phyloP scores from a whole-genome alignment of 1,139 yeast species.

The Waltiozyma sp. region DNA sequence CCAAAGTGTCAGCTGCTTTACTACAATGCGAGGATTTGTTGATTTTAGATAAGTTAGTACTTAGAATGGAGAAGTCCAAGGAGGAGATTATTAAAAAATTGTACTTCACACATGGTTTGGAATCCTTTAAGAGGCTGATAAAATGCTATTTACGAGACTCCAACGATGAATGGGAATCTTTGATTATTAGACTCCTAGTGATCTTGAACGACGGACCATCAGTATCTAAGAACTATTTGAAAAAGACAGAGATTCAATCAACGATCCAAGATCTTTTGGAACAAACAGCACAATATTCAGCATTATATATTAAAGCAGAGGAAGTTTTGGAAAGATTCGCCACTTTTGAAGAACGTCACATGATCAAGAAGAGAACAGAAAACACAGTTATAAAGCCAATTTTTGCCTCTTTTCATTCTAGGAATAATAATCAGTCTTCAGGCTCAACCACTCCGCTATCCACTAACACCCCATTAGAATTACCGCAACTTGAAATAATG shows the following conservation, averaged over 20 bases:
- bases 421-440: background rate
- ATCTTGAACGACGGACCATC: slow-evolving; percentile 69
- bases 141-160: slow-evolving; percentile 24
- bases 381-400: background rate
- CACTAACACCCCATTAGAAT: background rate
- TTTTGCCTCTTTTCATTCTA: slow-evolving; percentile 5
- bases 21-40: slow-evolving; percentile 67
- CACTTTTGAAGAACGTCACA: slow-evolving; percentile 64
- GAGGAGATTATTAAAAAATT: slow-evolving; percentile 49
- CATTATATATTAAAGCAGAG: slow-evolving; percentile 28
- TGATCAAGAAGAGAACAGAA: slow-evolving; percentile 49
- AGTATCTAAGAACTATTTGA: slow-evolving; percentile 70
- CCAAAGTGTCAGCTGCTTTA: slow-evolving; percentile 72
- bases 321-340: slow-evolving; percentile 61
- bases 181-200: slow-evolving; percentile 37
- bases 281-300: slow-evolving; percentile 18
- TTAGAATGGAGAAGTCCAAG: slow-evolving; percentile 49
- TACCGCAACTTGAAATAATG: slow-evolving; percentile 8
- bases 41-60: slow-evolving; percentile 54
- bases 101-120: slow-evolving; percentile 79
- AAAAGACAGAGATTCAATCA: slow-evolving; percentile 67
- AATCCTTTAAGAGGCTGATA: slow-evolving; percentile 56
- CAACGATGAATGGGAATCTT: slow-evolving; percentile 20
- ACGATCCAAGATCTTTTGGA: slow-evolving; percentile 38
- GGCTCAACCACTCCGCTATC: background rate